Percentiles rank a stretch among this genome's conserved stretches.
Conservation (phyloP, 116 monocot genomes). For the Iris pallida region DNA sequence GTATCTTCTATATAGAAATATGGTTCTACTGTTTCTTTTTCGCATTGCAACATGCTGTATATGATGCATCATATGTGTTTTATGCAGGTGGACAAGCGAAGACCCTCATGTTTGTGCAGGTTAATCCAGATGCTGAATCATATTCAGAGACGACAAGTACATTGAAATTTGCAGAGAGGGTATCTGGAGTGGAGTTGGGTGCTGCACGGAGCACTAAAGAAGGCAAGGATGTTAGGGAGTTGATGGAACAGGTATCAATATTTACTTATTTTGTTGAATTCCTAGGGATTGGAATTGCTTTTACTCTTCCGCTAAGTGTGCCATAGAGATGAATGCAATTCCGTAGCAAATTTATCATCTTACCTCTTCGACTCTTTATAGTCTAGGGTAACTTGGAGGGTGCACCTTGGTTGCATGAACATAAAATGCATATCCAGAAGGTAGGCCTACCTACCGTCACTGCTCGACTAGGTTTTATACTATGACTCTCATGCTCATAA, state of each 20-base stretch:
- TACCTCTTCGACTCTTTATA: too few relatives aligned
- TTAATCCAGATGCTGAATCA: conserved; percentile 81
- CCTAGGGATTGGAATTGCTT: too few relatives aligned
- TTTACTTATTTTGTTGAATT: background rate
- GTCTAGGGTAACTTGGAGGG: too few relatives aligned
- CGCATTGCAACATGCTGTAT: background rate
- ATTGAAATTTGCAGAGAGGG: conserved; percentile 93
- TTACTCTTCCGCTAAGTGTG: too few relatives aligned
- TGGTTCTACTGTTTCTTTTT: background rate
- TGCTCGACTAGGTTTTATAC: too few relatives aligned
- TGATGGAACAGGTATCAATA: conserved; percentile 76
- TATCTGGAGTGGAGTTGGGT: conserved; percentile 89
- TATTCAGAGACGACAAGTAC: conserved; percentile 85
- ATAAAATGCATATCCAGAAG: too few relatives aligned
- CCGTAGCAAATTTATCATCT: too few relatives aligned
- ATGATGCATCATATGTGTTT: background rate
- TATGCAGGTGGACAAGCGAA: conserved; percentile 88
- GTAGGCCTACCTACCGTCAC: too few relatives aligned
- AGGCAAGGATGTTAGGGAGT: conserved; percentile 83
- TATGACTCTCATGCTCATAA: too few relatives aligned
- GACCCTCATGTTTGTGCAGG: conserved; percentile 93
- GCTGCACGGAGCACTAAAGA: conserved; percentile 91
- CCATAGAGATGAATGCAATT: too few relatives aligned
- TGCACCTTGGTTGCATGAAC: too few relatives aligned
- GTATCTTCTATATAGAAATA: conserved; percentile 20